Evolutionary conservation across 148 eudicot species (phyloP), one percentile per base, ranked within the genome.

Genomic region (Silene uniflora): DNA sequence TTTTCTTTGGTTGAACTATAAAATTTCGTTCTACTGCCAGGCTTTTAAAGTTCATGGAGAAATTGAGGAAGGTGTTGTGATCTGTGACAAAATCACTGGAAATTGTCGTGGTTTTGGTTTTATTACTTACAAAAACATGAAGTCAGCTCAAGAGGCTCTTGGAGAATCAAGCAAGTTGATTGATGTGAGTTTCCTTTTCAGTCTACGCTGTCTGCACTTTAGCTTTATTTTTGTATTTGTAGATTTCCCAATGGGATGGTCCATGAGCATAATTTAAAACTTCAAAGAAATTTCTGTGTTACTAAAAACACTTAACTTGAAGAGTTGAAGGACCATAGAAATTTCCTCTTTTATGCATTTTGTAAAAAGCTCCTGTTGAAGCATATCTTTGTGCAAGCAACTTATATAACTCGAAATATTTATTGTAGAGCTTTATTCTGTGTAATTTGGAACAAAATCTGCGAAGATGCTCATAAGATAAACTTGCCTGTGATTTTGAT

Each of bases 91-190:
- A 84, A 42, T 68, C 39, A 89, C 91, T 18, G 91, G 89, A 70
- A 89, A 86, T 9, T 87, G 89, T 14, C 93, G 91, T 66, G 93
- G 93, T 58, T 89, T 84, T 84, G 93, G 93, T 44, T 88, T 89
- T 75, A 82, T 89, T 73, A 89, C 91, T 71, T 89, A 64, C 79
- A 89, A 83, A 80, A 81, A 83, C 60, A 86, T 89, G 84, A 84
- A 83, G 80, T 84, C 93, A 4, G 84, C 91, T 76, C 87, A 83
- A 77, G 68, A 35, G 67, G 91, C 91, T 77, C 74, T 89, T 44
- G 78, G 58, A 77, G 89, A 86, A 23, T 82, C 91, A 8, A 83
- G 84, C 76, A 87, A 84, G 77, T 74, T 86, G 85, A 86, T 89
- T 65, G 93, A 89, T 86, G 93, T 88, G 75, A 83, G 91, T 65